Evolutionary conservation across 768 basidiomycete genomes (phyloP), one percentile per base, ranked within the genome.

Genomic region (Jaapia argillacea): DNA sequence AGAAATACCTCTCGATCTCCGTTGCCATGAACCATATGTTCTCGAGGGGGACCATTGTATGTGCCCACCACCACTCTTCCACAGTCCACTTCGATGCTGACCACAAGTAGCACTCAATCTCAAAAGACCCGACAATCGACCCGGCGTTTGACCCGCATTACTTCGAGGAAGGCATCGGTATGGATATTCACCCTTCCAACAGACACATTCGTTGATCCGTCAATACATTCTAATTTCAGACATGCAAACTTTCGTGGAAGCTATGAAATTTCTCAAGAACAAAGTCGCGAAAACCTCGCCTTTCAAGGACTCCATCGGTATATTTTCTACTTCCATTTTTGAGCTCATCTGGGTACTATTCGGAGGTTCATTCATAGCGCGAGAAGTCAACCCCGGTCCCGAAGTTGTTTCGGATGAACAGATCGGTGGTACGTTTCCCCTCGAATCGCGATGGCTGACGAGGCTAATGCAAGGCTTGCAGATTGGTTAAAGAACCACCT

Each of bases 21-120:
- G 44, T 43, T 16, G 47, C 48, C 4, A 42, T 55, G 20, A 57
- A 53, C 14, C 57, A 59, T 36, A 52, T 55, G 4, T 59, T 59
- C 48, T 56, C 54, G 3, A 49, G 59, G 10, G 63, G 64, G 5
- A 55, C 56, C 0, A 59, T 64, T 24, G 59, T 61, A 36, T 6
- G 37, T 40, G 6, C 21, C 24, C 10, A 1, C 23, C 16, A 16
- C 23, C 13, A 22, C 37, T 38, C 22, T 7, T 7, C 20, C 26
- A 13, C 28, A 33, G 16, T 24, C 28, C n/a, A 13, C 13, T 39
- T 3, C 22, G 37, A 25, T 22, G 12, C 23, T 39, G 21, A 23
- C 14, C 18, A 20, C n/a, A 6, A 7, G 55, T 45, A 21, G 4
- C 20, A 21, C 4, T 48, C 10, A 36, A 58, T 52, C 55, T 55